Evolutionary conservation across 352 stramenopile species (phyloP).

Genomic region (Pythium biforme): DNA sequence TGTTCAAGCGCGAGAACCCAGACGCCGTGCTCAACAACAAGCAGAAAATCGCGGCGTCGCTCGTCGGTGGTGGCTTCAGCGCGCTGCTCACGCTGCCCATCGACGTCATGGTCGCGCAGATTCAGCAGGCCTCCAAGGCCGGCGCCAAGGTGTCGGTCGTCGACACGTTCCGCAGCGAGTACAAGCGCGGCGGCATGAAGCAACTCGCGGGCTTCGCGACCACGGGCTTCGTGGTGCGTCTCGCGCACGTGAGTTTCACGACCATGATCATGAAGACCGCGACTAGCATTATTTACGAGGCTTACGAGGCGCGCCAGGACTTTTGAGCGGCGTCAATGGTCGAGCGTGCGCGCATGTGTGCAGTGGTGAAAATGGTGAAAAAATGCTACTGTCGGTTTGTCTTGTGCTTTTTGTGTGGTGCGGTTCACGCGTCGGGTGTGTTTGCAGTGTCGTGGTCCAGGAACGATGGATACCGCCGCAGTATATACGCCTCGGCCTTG

Average conservation of each 20-base stretch:
- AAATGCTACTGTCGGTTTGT: neutral
- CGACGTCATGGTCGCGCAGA: constrained; percentile 93
- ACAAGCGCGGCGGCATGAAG: constrained; percentile 74
- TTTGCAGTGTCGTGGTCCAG: constrained; percentile 29
- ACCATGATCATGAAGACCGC: constrained; percentile 91
- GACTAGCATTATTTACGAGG: constrained; percentile 82
- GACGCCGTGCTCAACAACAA: constrained; percentile 51
- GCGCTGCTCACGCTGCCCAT: constrained; percentile 87
- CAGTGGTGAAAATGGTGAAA: neutral
- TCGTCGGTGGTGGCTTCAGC: constrained; percentile 81
- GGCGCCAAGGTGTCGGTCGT: constrained; percentile 75
- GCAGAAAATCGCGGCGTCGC: constrained; percentile 80
- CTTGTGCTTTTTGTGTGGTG: neutral
- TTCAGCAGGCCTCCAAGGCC: constrained; percentile 90
- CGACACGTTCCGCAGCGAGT: constrained; percentile 74
- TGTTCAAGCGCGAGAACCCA: constrained; percentile 76
- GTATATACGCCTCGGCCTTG: constrained; percentile 66
- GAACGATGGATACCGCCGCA: constrained; percentile 50
- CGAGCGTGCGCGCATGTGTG: neutral
- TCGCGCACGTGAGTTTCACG: constrained; percentile 84
- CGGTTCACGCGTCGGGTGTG: neutral
- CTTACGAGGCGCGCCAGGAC: constrained; percentile 46
- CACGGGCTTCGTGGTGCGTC: constrained; percentile 71
- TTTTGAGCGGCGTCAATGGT: neutral
- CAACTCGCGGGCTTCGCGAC: constrained; percentile 79